Evolutionary conservation across 2,329 filamentous ascomycete genomes (phyloP).

Genomic region (Colletotrichum tamarilloi): DNA sequence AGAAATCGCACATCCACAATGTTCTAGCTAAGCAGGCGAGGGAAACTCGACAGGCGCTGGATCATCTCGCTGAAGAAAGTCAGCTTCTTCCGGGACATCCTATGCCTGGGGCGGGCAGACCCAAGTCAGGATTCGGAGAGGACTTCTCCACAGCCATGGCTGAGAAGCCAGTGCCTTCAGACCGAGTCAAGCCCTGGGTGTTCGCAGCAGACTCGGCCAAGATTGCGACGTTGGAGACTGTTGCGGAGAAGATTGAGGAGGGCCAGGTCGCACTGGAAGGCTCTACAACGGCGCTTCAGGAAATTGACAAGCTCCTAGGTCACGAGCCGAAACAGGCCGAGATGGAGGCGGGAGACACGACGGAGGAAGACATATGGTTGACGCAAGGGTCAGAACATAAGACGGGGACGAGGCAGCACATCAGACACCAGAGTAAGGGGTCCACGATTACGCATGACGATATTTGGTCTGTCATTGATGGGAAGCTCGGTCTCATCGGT

Average conservation of each 20-base stretch:
- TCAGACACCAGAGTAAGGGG: conserved; percentile 36
- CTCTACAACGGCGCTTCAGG: conserved; percentile 60
- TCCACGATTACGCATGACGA: conserved; percentile 46
- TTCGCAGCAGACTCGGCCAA: conserved; percentile 70
- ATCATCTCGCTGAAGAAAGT: conserved; percentile 70
- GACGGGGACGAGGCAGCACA: conserved; percentile 41
- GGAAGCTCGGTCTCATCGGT: conserved; percentile 64
- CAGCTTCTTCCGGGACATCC: conserved; percentile 67
- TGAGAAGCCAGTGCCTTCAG: conserved; percentile 52
- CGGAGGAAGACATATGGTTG: conserved; percentile 52
- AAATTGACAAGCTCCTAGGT: conserved; percentile 62
- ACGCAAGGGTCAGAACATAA: conserved; percentile 41
- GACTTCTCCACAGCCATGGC: conserved; percentile 50
- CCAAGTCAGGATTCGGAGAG: conserved; percentile 56
- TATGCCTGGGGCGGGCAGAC: conserved; percentile 47
- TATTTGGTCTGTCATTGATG: conserved; percentile 64
- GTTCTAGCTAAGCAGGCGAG: conserved; percentile 62
- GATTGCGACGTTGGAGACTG: conserved; percentile 66
- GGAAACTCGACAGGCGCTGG: conserved; percentile 61
- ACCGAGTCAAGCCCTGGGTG: conserved; percentile 67
- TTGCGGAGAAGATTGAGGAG: conserved; percentile 69
- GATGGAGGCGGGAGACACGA: conserved; percentile 38
- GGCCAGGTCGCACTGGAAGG: conserved; percentile 67
- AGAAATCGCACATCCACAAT: conserved; percentile 67
- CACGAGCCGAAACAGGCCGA: conserved; percentile 41